These are phyloP conservation scores for Pinus taeda DNA, from an alignment of 75 land plant species.

Conservation along the genomic window DNA sequence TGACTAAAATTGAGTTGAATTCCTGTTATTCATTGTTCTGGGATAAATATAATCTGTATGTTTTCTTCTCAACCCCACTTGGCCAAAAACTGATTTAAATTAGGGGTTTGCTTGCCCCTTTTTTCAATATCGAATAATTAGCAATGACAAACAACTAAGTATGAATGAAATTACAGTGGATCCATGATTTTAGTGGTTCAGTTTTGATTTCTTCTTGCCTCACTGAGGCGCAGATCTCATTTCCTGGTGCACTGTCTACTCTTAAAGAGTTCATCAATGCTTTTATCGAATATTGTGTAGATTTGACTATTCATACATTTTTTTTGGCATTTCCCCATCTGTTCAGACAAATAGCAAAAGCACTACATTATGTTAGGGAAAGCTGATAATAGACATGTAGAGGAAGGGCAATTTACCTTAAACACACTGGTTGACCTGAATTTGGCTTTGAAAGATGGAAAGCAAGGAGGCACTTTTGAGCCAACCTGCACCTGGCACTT, in stretches of 20 bases:
- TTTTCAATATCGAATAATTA: not conserved
- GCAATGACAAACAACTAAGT: not conserved
- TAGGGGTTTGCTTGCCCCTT: not conserved
- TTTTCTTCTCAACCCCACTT: not conserved
- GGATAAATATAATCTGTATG: not conserved
- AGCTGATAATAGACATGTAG: too few relatives aligned
- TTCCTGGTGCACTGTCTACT: not conserved
- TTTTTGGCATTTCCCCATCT: not conserved
- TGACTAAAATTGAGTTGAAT: not conserved
- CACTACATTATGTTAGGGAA: too few relatives aligned
- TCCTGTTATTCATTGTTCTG: not conserved
- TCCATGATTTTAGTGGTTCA: not conserved
- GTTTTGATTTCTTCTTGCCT: not conserved
- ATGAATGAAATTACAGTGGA: not conserved
- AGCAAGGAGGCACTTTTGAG: too few relatives aligned
- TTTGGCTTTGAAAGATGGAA: too few relatives aligned
- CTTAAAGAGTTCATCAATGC: not conserved
- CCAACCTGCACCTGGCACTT: too few relatives aligned
- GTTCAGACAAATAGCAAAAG: not conserved
- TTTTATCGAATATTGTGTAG: not conserved
- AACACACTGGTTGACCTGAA: too few relatives aligned
- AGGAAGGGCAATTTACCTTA: too few relatives aligned
- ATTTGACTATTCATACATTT: not conserved
- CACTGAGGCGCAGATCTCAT: not conserved
- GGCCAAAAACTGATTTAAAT: not conserved